These are phyloP conservation scores for Cytauxzoon felis DNA, from an alignment of 169 alveolate species.

Conservation along the genomic window DNA sequence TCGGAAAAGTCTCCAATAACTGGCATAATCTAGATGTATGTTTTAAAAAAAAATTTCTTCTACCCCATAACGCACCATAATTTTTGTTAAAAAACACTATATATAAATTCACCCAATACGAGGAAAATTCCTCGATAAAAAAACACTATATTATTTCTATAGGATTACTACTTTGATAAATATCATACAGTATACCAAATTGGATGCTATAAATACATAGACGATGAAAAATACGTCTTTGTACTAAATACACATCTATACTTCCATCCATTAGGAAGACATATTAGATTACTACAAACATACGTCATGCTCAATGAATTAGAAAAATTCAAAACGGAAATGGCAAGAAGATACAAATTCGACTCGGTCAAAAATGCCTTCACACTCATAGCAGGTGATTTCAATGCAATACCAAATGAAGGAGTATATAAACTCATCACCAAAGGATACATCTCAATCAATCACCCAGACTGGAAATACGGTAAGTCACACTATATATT, in stretches of 20 bases:
- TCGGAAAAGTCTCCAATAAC: conserved; percentile 19
- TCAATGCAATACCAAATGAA: conserved; percentile 44
- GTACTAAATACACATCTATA: conserved; percentile 56
- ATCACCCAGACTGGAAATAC: conserved; percentile 45
- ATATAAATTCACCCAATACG: too few species aligned
- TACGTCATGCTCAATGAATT: conserved; percentile 47
- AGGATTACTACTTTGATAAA: conserved; percentile 31
- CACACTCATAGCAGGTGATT: conserved; percentile 57
- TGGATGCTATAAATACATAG: conserved; percentile 19
- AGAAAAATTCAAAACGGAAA: conserved; percentile 24
- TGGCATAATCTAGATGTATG: conserved; percentile 32
- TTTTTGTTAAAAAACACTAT: too few species aligned
- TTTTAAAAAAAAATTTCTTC: not conserved
- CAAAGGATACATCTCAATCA: conserved; percentile 33
- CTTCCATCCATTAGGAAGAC: conserved; percentile 57
- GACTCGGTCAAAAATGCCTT: conserved; percentile 13
- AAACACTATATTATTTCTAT: not conserved
- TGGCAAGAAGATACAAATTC: conserved; percentile 14
- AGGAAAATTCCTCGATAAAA: not conserved
- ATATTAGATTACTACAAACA: conserved; percentile 50
- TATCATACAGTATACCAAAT: conserved; percentile 60
- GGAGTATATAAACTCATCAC: conserved; percentile 24
- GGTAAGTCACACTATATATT: conserved; percentile 24
- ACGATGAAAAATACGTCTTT: conserved; percentile 15
- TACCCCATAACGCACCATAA: too few species aligned